Evolutionary conservation across 495 filamentous ascomycete species (phyloP).

Genomic region (Annulohypoxylon maeteangense): DNA sequence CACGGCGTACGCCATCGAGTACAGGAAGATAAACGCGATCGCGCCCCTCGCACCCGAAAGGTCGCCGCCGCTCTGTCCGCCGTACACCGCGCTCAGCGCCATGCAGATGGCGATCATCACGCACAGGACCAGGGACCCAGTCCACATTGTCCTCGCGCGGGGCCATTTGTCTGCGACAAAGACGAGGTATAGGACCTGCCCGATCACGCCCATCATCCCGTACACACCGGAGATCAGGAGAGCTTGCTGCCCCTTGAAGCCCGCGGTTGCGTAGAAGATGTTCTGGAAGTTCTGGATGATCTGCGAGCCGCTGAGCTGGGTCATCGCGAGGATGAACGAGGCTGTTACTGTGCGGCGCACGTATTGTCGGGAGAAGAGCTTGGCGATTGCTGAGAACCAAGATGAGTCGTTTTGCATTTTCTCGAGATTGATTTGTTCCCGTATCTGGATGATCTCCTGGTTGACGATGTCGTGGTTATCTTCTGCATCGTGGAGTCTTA

Average conservation of each 20-base stretch:
- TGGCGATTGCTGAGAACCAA: background rate
- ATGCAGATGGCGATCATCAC: background rate
- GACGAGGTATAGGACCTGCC: background rate
- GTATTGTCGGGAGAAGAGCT: background rate
- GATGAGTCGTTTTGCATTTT: background rate
- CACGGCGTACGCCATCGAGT: background rate
- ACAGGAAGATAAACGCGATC: slow-evolving; percentile 1
- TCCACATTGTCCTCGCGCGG: background rate
- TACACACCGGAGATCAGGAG: background rate
- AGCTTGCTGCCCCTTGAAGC: background rate
- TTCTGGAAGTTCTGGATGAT: slow-evolving; percentile 7
- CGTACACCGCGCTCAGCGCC: background rate
- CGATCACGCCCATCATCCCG: background rate
- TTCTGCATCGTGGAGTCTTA: background rate
- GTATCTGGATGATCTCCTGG: background rate
- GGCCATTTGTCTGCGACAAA: background rate
- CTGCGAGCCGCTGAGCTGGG: background rate
- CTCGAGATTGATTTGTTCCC: background rate
- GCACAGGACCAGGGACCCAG: background rate
- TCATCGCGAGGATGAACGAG: background rate
- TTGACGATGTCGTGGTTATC: background rate
- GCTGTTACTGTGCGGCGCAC: background rate
- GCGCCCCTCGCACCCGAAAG: background rate
- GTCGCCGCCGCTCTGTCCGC: background rate
- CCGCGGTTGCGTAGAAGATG: background rate